These are phyloP conservation scores for Sequoiadendron giganteum DNA, from an alignment of 75 land plant genomes.

Conservation along the genomic window DNA sequence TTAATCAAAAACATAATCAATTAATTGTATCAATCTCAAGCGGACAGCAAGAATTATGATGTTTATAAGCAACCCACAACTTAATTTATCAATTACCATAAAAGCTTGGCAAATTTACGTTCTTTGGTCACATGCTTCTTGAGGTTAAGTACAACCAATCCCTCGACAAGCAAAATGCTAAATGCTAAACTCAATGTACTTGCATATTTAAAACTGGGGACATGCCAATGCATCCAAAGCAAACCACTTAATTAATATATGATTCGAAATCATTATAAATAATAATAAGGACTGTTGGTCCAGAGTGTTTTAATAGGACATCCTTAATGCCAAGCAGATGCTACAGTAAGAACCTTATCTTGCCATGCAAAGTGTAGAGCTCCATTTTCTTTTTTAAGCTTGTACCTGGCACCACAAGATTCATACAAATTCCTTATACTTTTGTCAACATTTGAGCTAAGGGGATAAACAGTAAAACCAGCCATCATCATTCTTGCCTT, in stretches of 20 bases:
- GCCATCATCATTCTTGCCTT: conserved; percentile 85
- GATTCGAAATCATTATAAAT: neutral
- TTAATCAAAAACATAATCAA: neutral
- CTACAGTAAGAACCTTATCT: conserved; percentile 59
- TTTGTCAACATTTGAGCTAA: conserved; percentile 40
- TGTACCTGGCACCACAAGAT: conserved; percentile 39
- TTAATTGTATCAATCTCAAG: neutral
- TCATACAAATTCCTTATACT: conserved; percentile 28
- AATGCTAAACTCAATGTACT: neutral
- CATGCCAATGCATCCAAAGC: neutral
- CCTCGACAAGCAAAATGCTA: neutral
- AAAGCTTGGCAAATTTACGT: neutral
- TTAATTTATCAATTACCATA: neutral
- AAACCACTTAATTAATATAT: neutral
- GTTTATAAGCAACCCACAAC: neutral
- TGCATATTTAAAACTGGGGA: neutral
- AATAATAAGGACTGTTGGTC: neutral
- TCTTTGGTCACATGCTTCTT: neutral
- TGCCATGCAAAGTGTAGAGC: conserved; percentile 70
- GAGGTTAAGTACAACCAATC: neutral
- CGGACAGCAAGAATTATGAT: neutral
- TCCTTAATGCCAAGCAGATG: conserved; percentile 70
- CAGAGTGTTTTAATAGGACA: neutral
- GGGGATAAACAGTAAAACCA: conserved; percentile 49
- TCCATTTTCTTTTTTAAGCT: conserved; percentile 58